Percentiles rank a stretch among this genome's conserved stretches.
These are phyloP conservation scores for Corynascus novoguineensis DNA, from an alignment of 495 filamentous ascomycete genomes.

Conservation along the genomic window DNA sequence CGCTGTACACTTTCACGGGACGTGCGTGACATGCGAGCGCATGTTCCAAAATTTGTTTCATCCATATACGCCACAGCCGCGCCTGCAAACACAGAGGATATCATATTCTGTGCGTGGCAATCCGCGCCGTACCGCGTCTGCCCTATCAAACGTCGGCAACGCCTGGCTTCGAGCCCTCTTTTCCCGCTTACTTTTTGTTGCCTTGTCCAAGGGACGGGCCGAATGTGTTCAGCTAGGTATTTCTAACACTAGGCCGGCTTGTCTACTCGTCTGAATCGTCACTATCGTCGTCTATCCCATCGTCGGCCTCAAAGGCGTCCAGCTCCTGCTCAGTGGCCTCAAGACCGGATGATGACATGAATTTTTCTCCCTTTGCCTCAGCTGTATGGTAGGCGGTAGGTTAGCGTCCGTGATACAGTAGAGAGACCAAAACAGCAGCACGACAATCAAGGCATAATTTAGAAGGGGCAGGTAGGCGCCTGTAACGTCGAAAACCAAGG, in stretches of 20 bases:
- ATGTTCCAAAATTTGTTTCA: too few species aligned
- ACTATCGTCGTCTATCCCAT: slow-evolving; percentile 12
- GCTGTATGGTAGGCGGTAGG: slow-evolving; percentile 29
- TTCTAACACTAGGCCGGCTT: not conserved
- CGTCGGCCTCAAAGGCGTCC: slow-evolving; percentile 32
- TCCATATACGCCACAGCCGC: too few species aligned
- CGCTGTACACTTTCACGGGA: too few species aligned
- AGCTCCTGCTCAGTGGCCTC: slow-evolving; percentile 55
- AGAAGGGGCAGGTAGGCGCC: not conserved
- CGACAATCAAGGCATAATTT: not conserved
- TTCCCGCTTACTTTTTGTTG: too few species aligned
- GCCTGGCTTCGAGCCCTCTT: too few species aligned
- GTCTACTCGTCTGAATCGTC: not conserved
- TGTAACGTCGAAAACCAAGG: not conserved
- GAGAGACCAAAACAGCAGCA: not conserved
- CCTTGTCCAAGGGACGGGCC: too few species aligned
- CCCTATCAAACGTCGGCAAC: too few species aligned
- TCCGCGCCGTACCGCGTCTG: too few species aligned
- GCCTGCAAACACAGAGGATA: too few species aligned
- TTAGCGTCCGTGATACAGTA: not conserved
- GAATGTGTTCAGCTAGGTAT: slow-evolving; percentile 1
- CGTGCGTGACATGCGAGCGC: too few species aligned
- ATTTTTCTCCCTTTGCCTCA: slow-evolving; percentile 78
- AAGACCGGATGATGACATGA: slow-evolving; percentile 76
- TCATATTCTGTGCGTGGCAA: too few species aligned